phyloP scores from a whole-genome alignment of 768 basidiomycete genomes.

The Lactarius sanguifluus region DNA sequence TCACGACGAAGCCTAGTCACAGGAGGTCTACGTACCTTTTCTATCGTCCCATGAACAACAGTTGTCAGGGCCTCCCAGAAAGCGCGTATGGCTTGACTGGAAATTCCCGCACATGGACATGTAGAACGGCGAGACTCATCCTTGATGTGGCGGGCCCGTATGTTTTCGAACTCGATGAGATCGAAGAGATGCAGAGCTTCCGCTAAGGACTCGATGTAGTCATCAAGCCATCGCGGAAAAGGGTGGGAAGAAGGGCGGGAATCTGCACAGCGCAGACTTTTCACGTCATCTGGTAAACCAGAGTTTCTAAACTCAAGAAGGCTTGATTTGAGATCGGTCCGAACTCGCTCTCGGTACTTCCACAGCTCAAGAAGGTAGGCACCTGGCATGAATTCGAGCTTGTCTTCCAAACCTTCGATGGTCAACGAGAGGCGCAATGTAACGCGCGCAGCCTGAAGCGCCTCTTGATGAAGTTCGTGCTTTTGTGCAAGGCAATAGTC shows the following conservation, averaged over 20 bases:
- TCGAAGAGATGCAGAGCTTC: not conserved
- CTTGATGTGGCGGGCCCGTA: not conserved
- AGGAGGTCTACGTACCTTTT: not conserved
- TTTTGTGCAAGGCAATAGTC: not conserved
- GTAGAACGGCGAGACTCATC: no score
- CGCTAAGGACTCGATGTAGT: not conserved
- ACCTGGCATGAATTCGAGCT: not conserved
- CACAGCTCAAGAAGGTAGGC: constrained; percentile 1
- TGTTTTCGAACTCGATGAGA: not conserved
- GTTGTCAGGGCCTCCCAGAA: not conserved
- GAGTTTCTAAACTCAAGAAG: constrained; percentile 3
- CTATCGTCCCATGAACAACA: not conserved
- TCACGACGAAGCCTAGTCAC: no score
- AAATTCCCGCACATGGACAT: not conserved
- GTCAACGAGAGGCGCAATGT: not conserved
- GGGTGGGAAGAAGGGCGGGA: not conserved
- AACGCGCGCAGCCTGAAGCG: not conserved
- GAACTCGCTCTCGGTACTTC: not conserved
- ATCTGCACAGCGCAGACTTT: not conserved
- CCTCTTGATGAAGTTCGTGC: constrained; percentile 1
- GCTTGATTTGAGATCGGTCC: not conserved
- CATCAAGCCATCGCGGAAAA: not conserved
- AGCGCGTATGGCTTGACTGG: not conserved
- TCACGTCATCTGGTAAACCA: not conserved
- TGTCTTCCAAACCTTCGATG: no score